These are phyloP conservation scores for Lasiodiplodia sp. DNA, from an alignment of 2,329 filamentous ascomycete species.

Conservation along the genomic window DNA sequence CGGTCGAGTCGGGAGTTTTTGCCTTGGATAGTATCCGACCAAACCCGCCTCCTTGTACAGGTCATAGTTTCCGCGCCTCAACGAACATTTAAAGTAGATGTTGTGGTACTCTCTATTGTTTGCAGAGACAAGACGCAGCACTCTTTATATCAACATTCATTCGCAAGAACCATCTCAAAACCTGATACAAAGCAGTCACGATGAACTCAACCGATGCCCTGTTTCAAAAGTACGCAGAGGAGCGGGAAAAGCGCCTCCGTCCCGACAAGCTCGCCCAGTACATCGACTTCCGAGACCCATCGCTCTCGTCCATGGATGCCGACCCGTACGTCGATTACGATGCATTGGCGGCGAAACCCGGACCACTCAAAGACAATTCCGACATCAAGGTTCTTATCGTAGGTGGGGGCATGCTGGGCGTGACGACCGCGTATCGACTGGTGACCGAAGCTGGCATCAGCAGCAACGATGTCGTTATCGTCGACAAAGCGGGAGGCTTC, in stretches of 20 bases:
- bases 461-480: slow-evolving; percentile 47
- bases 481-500: slow-evolving; percentile 35
- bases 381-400: slow-evolving; percentile 45
- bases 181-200: too few relatives aligned
- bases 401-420: slow-evolving; percentile 40
- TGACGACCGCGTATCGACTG: not conserved
- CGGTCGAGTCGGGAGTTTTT: too few relatives aligned
- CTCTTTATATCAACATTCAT: too few relatives aligned
- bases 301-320: not conserved
- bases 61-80: too few relatives aligned
- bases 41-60: too few relatives aligned
- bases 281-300: not conserved
- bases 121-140: too few relatives aligned
- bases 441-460: slow-evolving; percentile 46
- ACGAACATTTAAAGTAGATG: too few relatives aligned
- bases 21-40: too few relatives aligned
- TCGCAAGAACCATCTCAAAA: too few relatives aligned
- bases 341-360: not conserved
- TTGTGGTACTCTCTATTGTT: too few relatives aligned
- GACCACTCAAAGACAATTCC: not conserved
- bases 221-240: slow-evolving; percentile 1
- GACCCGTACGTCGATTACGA: slow-evolving; percentile 39
- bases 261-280: not conserved
- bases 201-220: too few relatives aligned
- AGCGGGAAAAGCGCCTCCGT: not conserved